These are phyloP conservation scores for Oidiodendron maius DNA, from an alignment of 495 filamentous ascomycete species.

Conservation along the genomic window DNA sequence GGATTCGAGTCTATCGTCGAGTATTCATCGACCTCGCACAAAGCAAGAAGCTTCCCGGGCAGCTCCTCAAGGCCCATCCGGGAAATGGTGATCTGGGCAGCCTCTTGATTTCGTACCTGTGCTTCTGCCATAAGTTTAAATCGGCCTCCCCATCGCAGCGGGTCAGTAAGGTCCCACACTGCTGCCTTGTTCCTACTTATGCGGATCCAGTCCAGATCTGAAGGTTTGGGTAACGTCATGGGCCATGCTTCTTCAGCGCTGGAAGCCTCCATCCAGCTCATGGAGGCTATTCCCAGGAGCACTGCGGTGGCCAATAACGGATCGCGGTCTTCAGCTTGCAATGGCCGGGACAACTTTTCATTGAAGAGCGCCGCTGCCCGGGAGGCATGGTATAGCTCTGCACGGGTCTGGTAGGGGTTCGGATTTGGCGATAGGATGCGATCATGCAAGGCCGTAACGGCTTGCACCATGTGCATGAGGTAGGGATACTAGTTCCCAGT, in stretches of 20 bases:
- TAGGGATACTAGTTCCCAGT: constrained; percentile 26
- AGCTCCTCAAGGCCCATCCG: not conserved
- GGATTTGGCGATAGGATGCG: constrained; percentile 17
- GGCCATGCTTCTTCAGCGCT: constrained; percentile 33
- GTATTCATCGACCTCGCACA: not conserved
- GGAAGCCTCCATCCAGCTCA: constrained; percentile 27
- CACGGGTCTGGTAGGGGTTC: constrained; percentile 12
- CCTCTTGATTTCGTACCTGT: constrained; percentile 11
- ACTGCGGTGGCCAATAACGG: constrained; percentile 32
- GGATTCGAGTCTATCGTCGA: not conserved
- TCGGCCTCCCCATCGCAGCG: constrained; percentile 29
- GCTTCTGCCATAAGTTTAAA: constrained; percentile 22
- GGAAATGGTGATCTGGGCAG: not conserved
- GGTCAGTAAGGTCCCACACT: constrained; percentile 29
- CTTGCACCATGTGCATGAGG: constrained; percentile 32
- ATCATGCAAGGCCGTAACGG: constrained; percentile 34
- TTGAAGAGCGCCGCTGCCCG: constrained; percentile 32
- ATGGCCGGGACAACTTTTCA: constrained; percentile 24
- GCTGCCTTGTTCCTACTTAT: constrained; percentile 31
- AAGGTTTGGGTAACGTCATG: constrained; percentile 20
- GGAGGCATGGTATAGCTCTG: constrained; percentile 30
- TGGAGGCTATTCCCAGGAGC: constrained; percentile 27
- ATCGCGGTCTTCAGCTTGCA: constrained; percentile 25
- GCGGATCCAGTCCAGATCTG: constrained; percentile 33
- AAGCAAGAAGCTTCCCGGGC: not conserved